Percentiles rank a stretch among this genome's conserved stretches.
Evolutionary conservation across 1,284 basidiomycete species (phyloP).

Genomic region (Sporisorium iseilematis-ciliati): DNA sequence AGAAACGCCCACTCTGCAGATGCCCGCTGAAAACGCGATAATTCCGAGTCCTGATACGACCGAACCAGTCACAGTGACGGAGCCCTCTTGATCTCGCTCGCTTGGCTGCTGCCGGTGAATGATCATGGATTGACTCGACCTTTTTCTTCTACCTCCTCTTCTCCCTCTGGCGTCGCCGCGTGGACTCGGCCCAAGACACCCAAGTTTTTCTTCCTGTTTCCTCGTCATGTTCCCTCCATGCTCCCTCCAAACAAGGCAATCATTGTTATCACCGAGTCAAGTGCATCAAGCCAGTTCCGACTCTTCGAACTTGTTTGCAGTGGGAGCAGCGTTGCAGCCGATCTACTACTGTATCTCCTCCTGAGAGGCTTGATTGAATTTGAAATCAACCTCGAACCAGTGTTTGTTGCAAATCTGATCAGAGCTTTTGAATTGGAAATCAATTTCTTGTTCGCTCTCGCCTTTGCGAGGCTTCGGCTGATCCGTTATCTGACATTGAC

Average conservation of each 20-base stretch:
- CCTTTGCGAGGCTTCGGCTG: constrained; percentile 9
- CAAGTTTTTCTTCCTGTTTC: too few species aligned
- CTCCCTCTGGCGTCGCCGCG: background rate
- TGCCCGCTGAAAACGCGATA: constrained; percentile 29
- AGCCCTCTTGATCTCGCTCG: background rate
- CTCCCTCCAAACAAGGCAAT: too few species aligned
- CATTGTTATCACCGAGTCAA: too few species aligned
- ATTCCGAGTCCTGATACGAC: constrained; percentile 30
- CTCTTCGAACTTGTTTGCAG: background rate
- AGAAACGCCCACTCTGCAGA: background rate
- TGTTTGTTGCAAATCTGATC: constrained; percentile 1
- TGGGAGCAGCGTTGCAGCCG: background rate
- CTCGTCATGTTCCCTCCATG: too few species aligned
- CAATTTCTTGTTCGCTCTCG: background rate
- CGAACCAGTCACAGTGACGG: constrained; percentile 1
- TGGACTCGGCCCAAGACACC: too few species aligned
- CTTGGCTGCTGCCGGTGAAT: constrained; percentile 13
- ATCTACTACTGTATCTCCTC: background rate
- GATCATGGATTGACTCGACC: constrained; percentile 12
- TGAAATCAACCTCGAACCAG: background rate
- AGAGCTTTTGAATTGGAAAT: too few species aligned
- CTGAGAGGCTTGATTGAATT: background rate
- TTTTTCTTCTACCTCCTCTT: background rate
- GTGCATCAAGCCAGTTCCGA: too few species aligned
- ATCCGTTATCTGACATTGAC: constrained; percentile 21